Percentiles rank a stretch among this genome's conserved stretches.
Conservation (phyloP, 2,329 filamentous ascomycete species). For the Exophiala spinifera region DNA sequence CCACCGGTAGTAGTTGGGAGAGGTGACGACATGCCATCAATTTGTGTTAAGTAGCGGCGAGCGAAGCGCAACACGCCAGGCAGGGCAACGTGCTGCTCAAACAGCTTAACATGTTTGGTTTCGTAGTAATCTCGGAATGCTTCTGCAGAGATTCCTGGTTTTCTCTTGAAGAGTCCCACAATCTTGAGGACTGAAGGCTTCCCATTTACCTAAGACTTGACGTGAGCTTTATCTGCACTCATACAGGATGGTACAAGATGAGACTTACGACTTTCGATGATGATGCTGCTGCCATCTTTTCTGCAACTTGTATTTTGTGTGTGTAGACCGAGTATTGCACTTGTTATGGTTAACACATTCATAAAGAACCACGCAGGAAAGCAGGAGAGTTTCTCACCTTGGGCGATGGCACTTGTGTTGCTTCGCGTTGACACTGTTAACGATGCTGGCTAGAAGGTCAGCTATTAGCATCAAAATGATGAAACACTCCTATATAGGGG, state of each 20-base stretch:
- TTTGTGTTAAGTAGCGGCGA: conserved; percentile 15
- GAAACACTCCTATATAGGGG: too few relatives aligned
- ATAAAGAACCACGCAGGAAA: background rate
- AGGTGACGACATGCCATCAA: conserved; percentile 13
- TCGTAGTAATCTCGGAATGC: conserved; percentile 16
- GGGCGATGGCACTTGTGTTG: background rate
- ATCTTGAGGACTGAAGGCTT: conserved; percentile 12
- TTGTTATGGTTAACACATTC: background rate
- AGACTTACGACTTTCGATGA: conserved; percentile 6
- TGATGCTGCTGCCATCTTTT: background rate
- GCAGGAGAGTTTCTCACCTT: background rate
- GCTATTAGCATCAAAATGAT: background rate
- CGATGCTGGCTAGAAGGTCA: background rate
- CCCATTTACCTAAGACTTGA: background rate
- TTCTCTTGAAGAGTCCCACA: conserved; percentile 14
- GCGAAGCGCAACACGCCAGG: conserved; percentile 13
- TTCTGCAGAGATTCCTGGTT: conserved; percentile 10
- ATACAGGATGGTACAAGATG: too few relatives aligned
- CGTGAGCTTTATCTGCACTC: too few relatives aligned
- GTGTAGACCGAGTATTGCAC: background rate
- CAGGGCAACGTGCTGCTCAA: conserved; percentile 11
- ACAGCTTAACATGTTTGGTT: conserved; percentile 12
- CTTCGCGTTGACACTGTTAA: background rate
- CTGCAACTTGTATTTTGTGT: background rate
- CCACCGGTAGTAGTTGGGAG: conserved; percentile 11